Percentiles rank a stretch among this genome's conserved stretches.
phyloP scores from a whole-genome alignment of 1,284 basidiomycete species.

The Pseudozyma sp. region DNA sequence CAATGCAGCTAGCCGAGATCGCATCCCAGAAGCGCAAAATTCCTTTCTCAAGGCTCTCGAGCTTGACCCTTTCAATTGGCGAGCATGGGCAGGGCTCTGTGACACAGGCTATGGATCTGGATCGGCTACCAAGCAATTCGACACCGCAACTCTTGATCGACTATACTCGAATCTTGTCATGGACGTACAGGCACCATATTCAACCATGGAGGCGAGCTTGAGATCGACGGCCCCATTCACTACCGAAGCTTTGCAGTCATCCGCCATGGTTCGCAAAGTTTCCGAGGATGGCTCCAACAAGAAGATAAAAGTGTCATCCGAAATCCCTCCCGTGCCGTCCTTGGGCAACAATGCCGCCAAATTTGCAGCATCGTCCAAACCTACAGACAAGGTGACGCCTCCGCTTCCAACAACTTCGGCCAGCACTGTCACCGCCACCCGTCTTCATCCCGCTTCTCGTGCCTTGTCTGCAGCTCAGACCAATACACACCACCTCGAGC shows the following conservation, averaged over 20 bases:
- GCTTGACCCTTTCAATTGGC: conserved; percentile 60
- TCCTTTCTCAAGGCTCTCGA: conserved; percentile 43
- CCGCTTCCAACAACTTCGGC: conserved; percentile 38
- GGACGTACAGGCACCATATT: conserved; percentile 25
- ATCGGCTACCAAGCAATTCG: conserved; percentile 15
- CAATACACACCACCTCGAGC: conserved; percentile 32
- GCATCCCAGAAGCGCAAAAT: conserved; percentile 42
- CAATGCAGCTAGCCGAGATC: conserved; percentile 46
- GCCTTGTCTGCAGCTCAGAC: conserved; percentile 36
- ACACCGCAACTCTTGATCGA: conserved; percentile 20
- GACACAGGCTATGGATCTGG: conserved; percentile 49
- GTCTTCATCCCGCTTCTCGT: conserved; percentile 37
- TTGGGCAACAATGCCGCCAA: conserved; percentile 8
- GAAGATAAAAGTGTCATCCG: conserved; percentile 43
- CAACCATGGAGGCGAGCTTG: conserved; percentile 16
- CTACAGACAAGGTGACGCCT: conserved; percentile 25
- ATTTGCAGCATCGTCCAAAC: conserved; percentile 14
- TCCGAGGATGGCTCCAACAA: conserved; percentile 47
- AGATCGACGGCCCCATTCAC: conserved; percentile 17
- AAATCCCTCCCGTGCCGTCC: conserved; percentile 26
- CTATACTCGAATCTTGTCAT: conserved; percentile 20
- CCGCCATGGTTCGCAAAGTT: conserved; percentile 37
- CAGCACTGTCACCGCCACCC: conserved; percentile 31
- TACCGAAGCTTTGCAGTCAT: conserved; percentile 5
- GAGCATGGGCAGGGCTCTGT: conserved; percentile 59